A percentile compares a stretch with the other conserved stretches of the same genome.
These are phyloP conservation scores for Kazachstania bromeliacearum DNA, from an alignment of 805 yeast genomes.

Conservation along the genomic window DNA sequence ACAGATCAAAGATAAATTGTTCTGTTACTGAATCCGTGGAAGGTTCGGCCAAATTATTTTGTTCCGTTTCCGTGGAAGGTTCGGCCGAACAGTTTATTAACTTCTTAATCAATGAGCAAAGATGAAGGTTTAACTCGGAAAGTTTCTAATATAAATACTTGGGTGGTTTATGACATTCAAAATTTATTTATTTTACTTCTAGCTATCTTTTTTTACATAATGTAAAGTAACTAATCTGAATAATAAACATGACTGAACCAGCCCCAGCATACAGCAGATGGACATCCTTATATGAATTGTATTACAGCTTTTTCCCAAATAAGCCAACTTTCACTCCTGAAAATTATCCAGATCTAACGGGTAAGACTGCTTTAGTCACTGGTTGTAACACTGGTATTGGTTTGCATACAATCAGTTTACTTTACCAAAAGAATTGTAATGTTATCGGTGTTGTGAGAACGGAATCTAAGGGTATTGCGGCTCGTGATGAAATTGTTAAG, in stretches of 20 bases:
- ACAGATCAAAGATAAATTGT: not conserved
- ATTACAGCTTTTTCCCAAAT: conserved; percentile 20
- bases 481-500: conserved; percentile 22
- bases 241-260: conserved; percentile 22
- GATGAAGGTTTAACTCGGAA: not conserved
- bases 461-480: conserved; percentile 26
- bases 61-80: too few relatives aligned
- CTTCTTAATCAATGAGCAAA: too few relatives aligned
- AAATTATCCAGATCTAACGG: conserved; percentile 31
- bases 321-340: conserved; percentile 25
- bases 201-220: too few relatives aligned
- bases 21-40: not conserved
- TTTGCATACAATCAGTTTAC: conserved; percentile 17
- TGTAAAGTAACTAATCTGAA: too few relatives aligned
- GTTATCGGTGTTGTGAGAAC: conserved; percentile 29
- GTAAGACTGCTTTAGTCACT: conserved; percentile 32
- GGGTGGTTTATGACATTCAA: too few relatives aligned
- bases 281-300: conserved; percentile 11
- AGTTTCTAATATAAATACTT: not conserved
- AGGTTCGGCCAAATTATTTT: not conserved
- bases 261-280: conserved; percentile 17
- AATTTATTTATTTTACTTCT: too few relatives aligned
- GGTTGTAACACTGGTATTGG: conserved; percentile 35
- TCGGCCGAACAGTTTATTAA: not conserved
- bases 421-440: conserved; percentile 29